Percentiles rank a stretch among this genome's conserved stretches.
These are phyloP conservation scores for Saturnispora quitensis DNA, from an alignment of 805 yeast genomes.

Conservation along the genomic window DNA sequence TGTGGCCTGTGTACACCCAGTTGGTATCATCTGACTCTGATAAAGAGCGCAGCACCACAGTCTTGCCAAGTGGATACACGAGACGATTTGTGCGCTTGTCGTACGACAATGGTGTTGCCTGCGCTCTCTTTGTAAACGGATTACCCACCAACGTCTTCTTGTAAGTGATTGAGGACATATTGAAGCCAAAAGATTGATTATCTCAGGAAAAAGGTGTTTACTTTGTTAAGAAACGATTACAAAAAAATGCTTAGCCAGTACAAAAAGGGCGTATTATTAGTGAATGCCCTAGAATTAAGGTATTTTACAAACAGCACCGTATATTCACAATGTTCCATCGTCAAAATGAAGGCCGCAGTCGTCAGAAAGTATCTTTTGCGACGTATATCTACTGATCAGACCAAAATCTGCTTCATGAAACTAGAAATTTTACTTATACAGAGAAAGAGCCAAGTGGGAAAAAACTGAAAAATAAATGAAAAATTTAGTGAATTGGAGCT, in stretches of 20 bases:
- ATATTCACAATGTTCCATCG: not conserved
- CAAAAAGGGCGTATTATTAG: not conserved
- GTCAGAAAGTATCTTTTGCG: not conserved
- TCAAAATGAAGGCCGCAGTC: not conserved
- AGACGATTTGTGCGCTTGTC: conserved; percentile 60
- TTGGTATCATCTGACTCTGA: conserved; percentile 32
- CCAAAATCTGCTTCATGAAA: not conserved
- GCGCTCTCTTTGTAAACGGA: conserved; percentile 69
- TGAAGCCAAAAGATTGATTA: not conserved
- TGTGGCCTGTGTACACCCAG: conserved; percentile 53
- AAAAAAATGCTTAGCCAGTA: not conserved
- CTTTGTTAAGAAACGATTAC: not conserved
- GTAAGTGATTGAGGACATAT: conserved; percentile 15
- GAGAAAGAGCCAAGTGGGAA: not conserved
- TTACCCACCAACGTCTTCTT: conserved; percentile 53
- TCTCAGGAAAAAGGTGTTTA: not conserved
- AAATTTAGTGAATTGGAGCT: not conserved
- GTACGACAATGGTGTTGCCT: conserved; percentile 63
- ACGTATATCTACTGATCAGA: not conserved
- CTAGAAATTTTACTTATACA: not conserved
- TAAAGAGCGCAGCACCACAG: conserved; percentile 63
- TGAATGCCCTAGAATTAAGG: not conserved
- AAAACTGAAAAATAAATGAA: not conserved
- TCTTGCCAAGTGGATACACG: conserved; percentile 76
- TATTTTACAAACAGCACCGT: not conserved